Base-by-base conservation (phyloP, 2,329 filamentous ascomycete genomes). In the Conoideocrella luteorostrata region DNA sequence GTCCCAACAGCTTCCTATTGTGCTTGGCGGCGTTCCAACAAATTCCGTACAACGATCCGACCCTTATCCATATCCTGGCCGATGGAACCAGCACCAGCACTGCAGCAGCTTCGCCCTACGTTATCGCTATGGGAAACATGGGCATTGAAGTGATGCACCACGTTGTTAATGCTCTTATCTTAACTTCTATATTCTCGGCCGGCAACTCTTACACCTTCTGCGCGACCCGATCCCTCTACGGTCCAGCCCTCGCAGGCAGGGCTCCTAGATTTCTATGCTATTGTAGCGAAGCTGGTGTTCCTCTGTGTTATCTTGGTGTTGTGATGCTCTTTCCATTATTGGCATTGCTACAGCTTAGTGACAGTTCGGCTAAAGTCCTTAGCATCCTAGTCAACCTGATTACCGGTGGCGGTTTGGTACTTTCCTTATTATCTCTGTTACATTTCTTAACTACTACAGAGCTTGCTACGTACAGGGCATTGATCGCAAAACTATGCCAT, bases 41-140 rank as follows among this genome's bases (percentile, higher is more conserved):
- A 35, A 71, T 87, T 40, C 71, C 84, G 3, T 80, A 79, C 57
- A 75, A 86, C 45, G 81, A 86, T 52, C 53, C 67, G 0, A 71
- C 69, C 11, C 66, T 87, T 44, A 65, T 58, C 10, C 32, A 15
- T 7, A 77, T 74, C 1, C 76, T 80, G 47, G 63, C 64, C 13
- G 65, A 70, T 3, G 45, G 44, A 3, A 49, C 73, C n/a, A 53
- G 51, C 17, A 47, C 56, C 15, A 59, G 64, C 11, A 72, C 68
- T 7, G 77, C 75, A 7, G 72, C 72, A 10, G 75, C 75, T 1
- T 81, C 77, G 20, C 78, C 77, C 3, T 81, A 79, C 51, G 77
- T 80, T 40, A 78, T 81, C 53, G 77, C 76, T 36, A 78, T 80
- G 72, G 59, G 66, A 35, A 75, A 76, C 50, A 50, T 80, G 48